Evolutionary conservation across 495 filamentous ascomycete species (phyloP), one percentile per base, ranked within the genome.

Genomic region (Tuber brumale): DNA sequence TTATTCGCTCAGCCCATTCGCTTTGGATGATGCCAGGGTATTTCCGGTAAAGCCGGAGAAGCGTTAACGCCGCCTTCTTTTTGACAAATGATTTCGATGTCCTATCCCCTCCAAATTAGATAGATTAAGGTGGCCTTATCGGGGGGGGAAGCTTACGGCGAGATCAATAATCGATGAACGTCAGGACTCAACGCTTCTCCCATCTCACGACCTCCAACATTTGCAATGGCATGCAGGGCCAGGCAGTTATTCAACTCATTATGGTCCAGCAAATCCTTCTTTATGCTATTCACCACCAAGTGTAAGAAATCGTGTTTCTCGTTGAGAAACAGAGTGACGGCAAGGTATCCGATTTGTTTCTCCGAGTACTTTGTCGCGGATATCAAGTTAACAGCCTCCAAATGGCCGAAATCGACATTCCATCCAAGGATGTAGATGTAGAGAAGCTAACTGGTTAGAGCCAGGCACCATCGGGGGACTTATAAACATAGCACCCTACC

Each of bases 381-480:
- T 74, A 99, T 95, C 75, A 99, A 89, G 79, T 97, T 97, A 84
- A 99, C 94, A 14, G 96, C 96, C 85, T 99, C 96, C 48, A 98
- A 89, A 83, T 99, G 96, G 37, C 96, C 96, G 83, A 99, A 99
- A 84, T 98, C 96, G 85, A 99, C 94, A 83, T 99, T 96, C 91
- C 96, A 99, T 12, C 96, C 96, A 71, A 98, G 90, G 75, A 99
- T 99, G 84, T 99, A 99, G 80, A 99, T 97, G 83, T 99, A 99
- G 70, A 99, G 89, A 78, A 99, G 88, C 90, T 92, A 78, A 66
- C 18, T 35, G 42, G 83, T 86, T 80, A 87, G 84, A 71, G 45
- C 61, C 31, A 10, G 72, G 44, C 31, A 44, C 73, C 70, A 44
- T 48, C 23, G 37, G 35, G 27, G 43, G 42, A 27, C 3, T 19